Base-by-base conservation (phyloP, 1,284 basidiomycete genomes). In the Ganoderma sinense region DNA sequence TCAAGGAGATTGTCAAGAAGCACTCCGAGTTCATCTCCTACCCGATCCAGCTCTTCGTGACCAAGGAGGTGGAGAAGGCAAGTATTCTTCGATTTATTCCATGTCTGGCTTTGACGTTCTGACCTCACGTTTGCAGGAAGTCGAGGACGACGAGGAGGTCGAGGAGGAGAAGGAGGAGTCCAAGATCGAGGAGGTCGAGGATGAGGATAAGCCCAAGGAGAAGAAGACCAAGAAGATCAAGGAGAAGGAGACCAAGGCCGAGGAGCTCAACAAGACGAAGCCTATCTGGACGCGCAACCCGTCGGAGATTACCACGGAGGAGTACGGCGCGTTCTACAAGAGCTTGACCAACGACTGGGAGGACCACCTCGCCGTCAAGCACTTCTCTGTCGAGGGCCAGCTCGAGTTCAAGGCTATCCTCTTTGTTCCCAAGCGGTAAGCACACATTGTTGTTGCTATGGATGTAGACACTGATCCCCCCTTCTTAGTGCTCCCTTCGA, bases 21-120 rank as follows among this genome's bases (percentile, higher is more conserved):
- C 98, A 99, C 91, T 99, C 98, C 80, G 97, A 99, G 87, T 99
- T 99, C 88, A 99, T 99, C 86, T 99, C 97, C 62, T 99, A 99
- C 88, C 98, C 97, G 75, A 99, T 99, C 80, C 97, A 99, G 84
- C 91, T 99, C 76, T 96, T 96, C 67, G 97, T 98, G 75, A 97
- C 96, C 82, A 99, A 99, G 91, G 97, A 99, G 88, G 95, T 98
- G 71, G 98, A 99, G 89, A 97, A 96, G 92, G 93, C 91, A 70
- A 36, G 87, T 81, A 14, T 23, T 61, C 23, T 10, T 69, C 43
- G 23, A 16, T 14, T 10, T 5, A 20, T 13, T 36, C 29, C 68
- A 40, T 20, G 48, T 61, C 18, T 56, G 36, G 62, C 60, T 18
- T 18, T 40, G 62, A 58, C 31, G 18, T 75, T 45, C 55, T 55